Conservation (phyloP, 352 stramenopile species). For the Pythium brassicae region DNA sequence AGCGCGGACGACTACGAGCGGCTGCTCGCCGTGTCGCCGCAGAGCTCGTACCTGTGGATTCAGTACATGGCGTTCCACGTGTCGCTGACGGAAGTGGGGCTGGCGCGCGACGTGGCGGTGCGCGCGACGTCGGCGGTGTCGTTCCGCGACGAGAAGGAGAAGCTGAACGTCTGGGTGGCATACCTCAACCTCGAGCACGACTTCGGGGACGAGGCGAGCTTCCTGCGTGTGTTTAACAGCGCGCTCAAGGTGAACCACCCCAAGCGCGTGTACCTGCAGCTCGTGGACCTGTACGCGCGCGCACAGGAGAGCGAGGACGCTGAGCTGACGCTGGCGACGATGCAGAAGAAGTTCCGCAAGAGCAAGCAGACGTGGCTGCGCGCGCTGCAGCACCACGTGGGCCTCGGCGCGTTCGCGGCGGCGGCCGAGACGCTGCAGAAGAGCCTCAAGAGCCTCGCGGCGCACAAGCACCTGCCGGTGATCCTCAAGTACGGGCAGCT, state of each 20-base stretch:
- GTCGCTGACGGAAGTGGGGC: constrained; percentile 91
- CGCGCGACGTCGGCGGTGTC: constrained; percentile 93
- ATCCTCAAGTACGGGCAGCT: constrained; percentile 95
- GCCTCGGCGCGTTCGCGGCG: constrained; percentile 55
- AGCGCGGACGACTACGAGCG: constrained; percentile 94
- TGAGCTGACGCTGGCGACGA: constrained; percentile 70
- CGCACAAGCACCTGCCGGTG: constrained; percentile 93
- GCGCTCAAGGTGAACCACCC: constrained; percentile 93
- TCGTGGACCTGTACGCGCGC: constrained; percentile 91
- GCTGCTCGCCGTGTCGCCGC: constrained; percentile 90
- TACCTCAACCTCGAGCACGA: constrained; percentile 96
- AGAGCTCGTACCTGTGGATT: constrained; percentile 96
- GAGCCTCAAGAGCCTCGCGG: constrained; percentile 88
- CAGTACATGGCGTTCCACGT: constrained; percentile 98
- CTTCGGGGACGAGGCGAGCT: constrained; percentile 90
- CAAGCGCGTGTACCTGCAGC: constrained; percentile 94
- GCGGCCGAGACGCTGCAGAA: constrained; percentile 90
- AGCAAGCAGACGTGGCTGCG: constrained; percentile 89
- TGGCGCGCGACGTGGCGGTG: constrained; percentile 90
- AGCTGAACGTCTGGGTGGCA: constrained; percentile 96
- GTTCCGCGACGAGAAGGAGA: constrained; percentile 95
- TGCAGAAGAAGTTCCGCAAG: constrained; percentile 91
- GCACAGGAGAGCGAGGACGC: constrained; percentile 64
- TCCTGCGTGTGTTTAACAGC: constrained; percentile 89
- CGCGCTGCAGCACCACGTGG: constrained; percentile 84